Conservation (phyloP, 306 rosid species). For the Prosopis cineraria region DNA sequence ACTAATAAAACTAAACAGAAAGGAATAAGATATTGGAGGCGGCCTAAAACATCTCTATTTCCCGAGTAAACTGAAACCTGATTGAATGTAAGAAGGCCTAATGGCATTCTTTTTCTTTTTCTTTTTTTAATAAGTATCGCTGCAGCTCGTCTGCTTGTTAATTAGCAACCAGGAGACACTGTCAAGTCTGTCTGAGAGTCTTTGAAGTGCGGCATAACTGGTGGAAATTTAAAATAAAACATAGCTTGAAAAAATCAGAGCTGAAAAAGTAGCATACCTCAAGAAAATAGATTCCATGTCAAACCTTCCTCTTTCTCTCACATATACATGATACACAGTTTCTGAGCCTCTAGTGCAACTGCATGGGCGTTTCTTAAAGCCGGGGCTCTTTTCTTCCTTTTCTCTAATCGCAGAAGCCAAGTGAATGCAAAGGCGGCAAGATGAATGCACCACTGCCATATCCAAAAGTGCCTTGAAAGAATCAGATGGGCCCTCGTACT, state of each 20-base stretch:
- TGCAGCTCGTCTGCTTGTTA: neutral
- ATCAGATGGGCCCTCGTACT: slow-evolving; percentile 92
- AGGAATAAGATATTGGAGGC: neutral
- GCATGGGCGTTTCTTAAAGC: slow-evolving; percentile 83
- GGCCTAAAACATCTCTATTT: neutral
- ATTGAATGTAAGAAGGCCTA: neutral
- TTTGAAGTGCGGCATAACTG: neutral
- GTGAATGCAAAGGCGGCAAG: slow-evolving; percentile 98
- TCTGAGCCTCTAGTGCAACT: slow-evolving; percentile 78
- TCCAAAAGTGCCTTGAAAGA: slow-evolving; percentile 97
- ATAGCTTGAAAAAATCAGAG: neutral
- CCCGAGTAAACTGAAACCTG: neutral
- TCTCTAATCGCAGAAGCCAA: slow-evolving; percentile 75
- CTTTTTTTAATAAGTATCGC: neutral
- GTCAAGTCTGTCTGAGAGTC: neutral
- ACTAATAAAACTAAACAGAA: neutral
- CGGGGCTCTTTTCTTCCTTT: slow-evolving; percentile 69
- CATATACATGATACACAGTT: slow-evolving; percentile 72
- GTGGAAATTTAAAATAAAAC: neutral
- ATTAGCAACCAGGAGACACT: slow-evolving; percentile 2
- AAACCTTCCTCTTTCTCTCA: slow-evolving; percentile 92
- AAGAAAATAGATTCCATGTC: slow-evolving; percentile 81
- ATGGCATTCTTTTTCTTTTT: neutral
- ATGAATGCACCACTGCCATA: slow-evolving; percentile 99
- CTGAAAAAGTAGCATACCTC: slow-evolving; percentile 58